Percentiles rank a stretch among this genome's conserved stretches.
Conservation (phyloP, 768 basidiomycete genomes). For the Leccinum pellstonianum region DNA sequence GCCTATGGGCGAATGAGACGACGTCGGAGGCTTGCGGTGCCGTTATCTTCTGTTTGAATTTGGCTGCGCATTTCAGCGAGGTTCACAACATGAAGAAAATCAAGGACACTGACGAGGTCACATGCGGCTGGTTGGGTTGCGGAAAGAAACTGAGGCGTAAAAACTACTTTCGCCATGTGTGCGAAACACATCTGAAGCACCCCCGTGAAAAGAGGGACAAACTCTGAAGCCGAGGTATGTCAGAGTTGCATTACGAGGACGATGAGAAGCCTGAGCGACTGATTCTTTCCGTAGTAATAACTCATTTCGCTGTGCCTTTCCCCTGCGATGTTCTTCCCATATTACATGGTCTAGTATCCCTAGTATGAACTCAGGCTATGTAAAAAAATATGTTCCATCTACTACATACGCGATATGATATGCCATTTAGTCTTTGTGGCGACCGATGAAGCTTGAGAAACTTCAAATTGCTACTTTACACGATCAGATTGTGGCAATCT, state of each 20-base stretch:
- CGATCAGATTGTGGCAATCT: too few relatives aligned
- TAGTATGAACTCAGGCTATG: background rate
- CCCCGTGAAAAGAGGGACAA: background rate
- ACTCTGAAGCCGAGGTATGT: background rate
- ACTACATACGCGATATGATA: background rate
- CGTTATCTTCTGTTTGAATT: background rate
- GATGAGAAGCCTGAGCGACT: background rate
- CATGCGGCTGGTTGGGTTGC: background rate
- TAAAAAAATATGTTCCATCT: background rate
- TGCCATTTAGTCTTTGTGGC: background rate
- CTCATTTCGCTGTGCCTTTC: background rate
- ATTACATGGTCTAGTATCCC: background rate
- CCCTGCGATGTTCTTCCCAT: background rate
- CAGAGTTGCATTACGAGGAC: background rate
- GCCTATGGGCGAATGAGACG: background rate
- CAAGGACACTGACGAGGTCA: fast-evolving
- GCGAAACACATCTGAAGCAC: slow-evolving; percentile 1
- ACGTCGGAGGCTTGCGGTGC: background rate
- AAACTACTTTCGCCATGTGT: slow-evolving; percentile 6
- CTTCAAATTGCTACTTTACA: too few relatives aligned
- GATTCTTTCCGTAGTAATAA: background rate
- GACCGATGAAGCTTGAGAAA: too few relatives aligned
- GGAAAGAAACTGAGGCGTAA: fast-evolving
- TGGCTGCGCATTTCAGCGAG: background rate
- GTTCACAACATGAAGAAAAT: background rate